phyloP scores from a whole-genome alignment of 2,329 filamentous ascomycete genomes.

The Penicillium paneum region DNA sequence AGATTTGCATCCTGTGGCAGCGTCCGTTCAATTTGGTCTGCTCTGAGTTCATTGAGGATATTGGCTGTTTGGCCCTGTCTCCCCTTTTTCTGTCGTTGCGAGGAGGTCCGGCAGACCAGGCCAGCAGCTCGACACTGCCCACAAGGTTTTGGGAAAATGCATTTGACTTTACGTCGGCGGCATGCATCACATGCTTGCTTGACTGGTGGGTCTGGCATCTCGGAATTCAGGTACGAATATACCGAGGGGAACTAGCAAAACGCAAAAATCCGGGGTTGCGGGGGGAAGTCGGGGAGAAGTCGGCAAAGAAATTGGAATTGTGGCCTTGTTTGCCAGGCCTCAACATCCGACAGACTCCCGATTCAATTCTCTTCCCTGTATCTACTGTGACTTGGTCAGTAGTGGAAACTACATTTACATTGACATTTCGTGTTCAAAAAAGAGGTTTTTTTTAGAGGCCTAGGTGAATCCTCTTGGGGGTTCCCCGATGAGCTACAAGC shows the following conservation, averaged over 20 bases:
- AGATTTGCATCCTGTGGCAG: neutral
- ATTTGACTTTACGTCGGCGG: conserved; percentile 26
- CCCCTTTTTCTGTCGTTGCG: conserved; percentile 19
- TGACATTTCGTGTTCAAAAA: too few relatives aligned
- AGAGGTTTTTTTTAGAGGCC: too few relatives aligned
- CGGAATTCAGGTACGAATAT: neutral
- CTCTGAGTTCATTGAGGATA: conserved; percentile 19
- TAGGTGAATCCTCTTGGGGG: neutral
- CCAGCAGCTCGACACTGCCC: conserved; percentile 15
- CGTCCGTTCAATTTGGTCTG: neutral
- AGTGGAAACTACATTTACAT: neutral
- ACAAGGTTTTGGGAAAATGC: conserved; percentile 18
- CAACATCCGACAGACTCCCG: too few relatives aligned
- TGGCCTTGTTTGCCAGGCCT: neutral
- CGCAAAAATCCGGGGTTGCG: conserved; percentile 5
- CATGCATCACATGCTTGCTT: conserved; percentile 26
- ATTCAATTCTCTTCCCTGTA: neutral
- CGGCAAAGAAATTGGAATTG: neutral
- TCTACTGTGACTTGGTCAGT: neutral
- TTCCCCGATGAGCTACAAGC: neutral
- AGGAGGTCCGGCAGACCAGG: conserved; percentile 18
- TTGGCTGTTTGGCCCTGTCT: conserved; percentile 23
- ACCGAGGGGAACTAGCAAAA: neutral
- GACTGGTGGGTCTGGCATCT: neutral
- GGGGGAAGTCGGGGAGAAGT: conserved; percentile 9